Evolutionary conservation across 169 alveolate genomes (phyloP).

Genomic region (Babesia bigemina): DNA sequence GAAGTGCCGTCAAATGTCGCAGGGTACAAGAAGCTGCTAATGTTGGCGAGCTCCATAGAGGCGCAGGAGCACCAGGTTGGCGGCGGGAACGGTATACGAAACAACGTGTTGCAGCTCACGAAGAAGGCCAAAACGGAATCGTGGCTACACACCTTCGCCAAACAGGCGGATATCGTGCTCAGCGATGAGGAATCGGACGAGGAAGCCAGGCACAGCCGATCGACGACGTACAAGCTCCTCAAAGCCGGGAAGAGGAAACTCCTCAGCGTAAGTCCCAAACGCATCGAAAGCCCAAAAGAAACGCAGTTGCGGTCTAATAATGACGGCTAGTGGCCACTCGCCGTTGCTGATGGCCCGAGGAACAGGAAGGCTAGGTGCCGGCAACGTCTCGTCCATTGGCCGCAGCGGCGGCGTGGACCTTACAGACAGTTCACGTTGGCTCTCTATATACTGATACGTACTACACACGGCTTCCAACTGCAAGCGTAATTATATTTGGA

Average conservation of each 20-base stretch:
- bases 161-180: conserved; percentile 55
- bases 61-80: conserved; percentile 58
- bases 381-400: too few species aligned
- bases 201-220: conserved; percentile 10
- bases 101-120: conserved; percentile 31
- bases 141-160: conserved; percentile 61
- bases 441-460: too few species aligned
- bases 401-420: too few species aligned
- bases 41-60: conserved; percentile 53
- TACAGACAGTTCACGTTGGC: too few species aligned
- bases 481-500: too few species aligned
- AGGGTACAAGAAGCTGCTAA: conserved; percentile 48
- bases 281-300: background rate
- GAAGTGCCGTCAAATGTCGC: background rate
- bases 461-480: too few species aligned
- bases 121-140: conserved; percentile 35
- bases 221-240: conserved; percentile 35
- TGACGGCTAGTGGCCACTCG: background rate
- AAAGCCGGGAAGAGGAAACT: conserved; percentile 49
- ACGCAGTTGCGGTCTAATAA: conserved; percentile 47
- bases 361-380: too few species aligned
- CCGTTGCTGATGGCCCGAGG: background rate
- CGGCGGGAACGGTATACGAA: background rate
- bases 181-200: conserved; percentile 53
- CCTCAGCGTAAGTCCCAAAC: conserved; percentile 25